A percentile compares a stretch with the other conserved stretches of the same genome.
Evolutionary conservation across 257 asterid genomes (phyloP).

Genomic region (Scutellaria barbata): DNA sequence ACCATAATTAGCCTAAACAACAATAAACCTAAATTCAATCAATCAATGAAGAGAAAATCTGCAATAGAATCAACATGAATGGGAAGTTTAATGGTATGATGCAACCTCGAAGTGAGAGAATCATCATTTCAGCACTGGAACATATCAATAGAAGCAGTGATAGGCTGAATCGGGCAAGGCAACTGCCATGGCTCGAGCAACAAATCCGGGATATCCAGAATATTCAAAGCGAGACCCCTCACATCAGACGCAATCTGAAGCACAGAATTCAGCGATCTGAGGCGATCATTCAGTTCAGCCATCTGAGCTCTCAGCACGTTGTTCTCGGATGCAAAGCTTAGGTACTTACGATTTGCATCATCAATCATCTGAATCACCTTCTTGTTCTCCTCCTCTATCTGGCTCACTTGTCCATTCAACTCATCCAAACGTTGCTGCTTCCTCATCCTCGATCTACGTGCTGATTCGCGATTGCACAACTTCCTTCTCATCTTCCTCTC

Average conservation of each 20-base stretch:
- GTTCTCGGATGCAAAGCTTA: slow-evolving; percentile 48
- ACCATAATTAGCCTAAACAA: slow-evolving; percentile 6
- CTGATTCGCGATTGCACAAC: slow-evolving; percentile 39
- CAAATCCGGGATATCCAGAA: slow-evolving; percentile 69
- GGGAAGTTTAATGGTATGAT: too few relatives aligned
- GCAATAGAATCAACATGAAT: too few relatives aligned
- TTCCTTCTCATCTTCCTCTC: slow-evolving; percentile 37
- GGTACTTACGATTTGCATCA: slow-evolving; percentile 40
- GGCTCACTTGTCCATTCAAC: slow-evolving; percentile 48
- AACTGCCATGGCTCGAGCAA: slow-evolving; percentile 86
- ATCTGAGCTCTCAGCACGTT: slow-evolving; percentile 69
- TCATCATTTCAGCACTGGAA: slow-evolving; percentile 46
- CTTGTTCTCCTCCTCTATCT: slow-evolving; percentile 55
- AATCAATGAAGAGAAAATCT: too few relatives aligned
- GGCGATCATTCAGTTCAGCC: slow-evolving; percentile 57
- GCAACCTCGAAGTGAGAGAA: neutral
- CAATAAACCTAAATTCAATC: neutral
- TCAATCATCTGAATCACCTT: slow-evolving; percentile 56
- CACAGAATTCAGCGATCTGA: slow-evolving; percentile 59
- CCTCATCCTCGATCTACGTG: slow-evolving; percentile 36
- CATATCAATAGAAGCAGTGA: slow-evolving; percentile 59
- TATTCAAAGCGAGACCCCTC: slow-evolving; percentile 66
- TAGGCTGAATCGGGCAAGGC: slow-evolving; percentile 70
- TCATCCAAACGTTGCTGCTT: slow-evolving; percentile 51
- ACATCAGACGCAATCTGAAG: slow-evolving; percentile 65